Evolutionary conservation across 805 yeast genomes (phyloP).

Genomic region (Hanseniaspora hatyaiensis): DNA sequence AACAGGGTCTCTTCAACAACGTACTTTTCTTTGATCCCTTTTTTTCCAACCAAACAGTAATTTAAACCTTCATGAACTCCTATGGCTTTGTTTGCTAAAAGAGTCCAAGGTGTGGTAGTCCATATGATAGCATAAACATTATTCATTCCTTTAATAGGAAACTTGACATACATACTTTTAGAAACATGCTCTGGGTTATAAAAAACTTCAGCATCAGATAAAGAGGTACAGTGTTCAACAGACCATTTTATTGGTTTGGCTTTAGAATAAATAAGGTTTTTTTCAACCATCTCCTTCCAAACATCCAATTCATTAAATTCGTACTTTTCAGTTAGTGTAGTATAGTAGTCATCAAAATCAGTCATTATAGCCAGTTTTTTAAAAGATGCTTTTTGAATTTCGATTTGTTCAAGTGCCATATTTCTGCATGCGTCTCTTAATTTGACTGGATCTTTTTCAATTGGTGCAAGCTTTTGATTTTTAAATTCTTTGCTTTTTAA

Average conservation of each 20-base stretch:
- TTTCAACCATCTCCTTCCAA: slow-evolving; percentile 52
- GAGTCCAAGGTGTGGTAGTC: slow-evolving; percentile 99
- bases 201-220: slow-evolving; percentile 93
- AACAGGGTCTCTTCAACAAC: slow-evolving; percentile 48
- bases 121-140: slow-evolving; percentile 46
- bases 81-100: slow-evolving; percentile 76
- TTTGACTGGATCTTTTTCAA: slow-evolving; percentile 45
- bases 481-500: slow-evolving; percentile 21
- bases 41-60: slow-evolving; percentile 41
- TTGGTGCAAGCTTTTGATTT: slow-evolving; percentile 24
- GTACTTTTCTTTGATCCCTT: slow-evolving; percentile 32
- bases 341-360: slow-evolving; percentile 62
- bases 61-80: slow-evolving; percentile 49
- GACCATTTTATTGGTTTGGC: slow-evolving; percentile 97
- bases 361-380: slow-evolving; percentile 68
- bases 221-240: slow-evolving; percentile 80
- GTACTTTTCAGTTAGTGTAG: slow-evolving; percentile 58
- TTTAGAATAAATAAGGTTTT: slow-evolving; percentile 66
- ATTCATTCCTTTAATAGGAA: slow-evolving; percentile 35
- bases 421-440: slow-evolving; percentile 55
- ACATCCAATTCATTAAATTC: slow-evolving; percentile 65
- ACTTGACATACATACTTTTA: slow-evolving; percentile 55
- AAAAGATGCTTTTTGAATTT: slow-evolving; percentile 53
- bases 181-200: slow-evolving; percentile 64
- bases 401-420: slow-evolving; percentile 40